phyloP scores from a whole-genome alignment of 225 moss, liverwort and hornwort genomes.

The Bryoerythrophyllum caledonicum region DNA sequence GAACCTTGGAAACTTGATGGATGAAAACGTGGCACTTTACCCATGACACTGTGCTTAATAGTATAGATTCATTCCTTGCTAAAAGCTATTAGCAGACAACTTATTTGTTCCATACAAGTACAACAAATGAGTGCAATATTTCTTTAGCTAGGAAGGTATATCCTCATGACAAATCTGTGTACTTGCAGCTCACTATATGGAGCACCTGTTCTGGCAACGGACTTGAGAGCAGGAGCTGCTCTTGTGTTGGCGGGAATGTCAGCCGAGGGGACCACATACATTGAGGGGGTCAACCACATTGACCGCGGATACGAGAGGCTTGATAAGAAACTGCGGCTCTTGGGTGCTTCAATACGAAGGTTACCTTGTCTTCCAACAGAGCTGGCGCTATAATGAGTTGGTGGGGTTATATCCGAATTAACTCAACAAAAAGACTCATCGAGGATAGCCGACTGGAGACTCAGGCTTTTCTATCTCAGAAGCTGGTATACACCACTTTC shows the following conservation, averaged over 20 bases:
- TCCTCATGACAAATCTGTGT: not conserved
- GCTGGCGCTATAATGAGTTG: slow-evolving; percentile 35
- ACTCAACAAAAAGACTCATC: slow-evolving; percentile 19
- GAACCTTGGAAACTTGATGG: too few species aligned
- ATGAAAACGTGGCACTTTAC: too few species aligned
- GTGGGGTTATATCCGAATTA: not conserved
- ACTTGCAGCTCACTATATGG: slow-evolving; percentile 72
- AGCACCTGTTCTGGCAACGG: slow-evolving; percentile 78
- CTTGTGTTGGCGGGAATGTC: slow-evolving; percentile 94
- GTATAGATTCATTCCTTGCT: not conserved
- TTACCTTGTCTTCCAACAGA: slow-evolving; percentile 66
- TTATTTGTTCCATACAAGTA: not conserved
- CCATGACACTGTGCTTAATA: too few species aligned
- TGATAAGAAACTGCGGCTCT: slow-evolving; percentile 74
- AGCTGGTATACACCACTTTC: slow-evolving; percentile 13
- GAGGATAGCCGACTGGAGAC: slow-evolving; percentile 20
- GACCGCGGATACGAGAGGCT: slow-evolving; percentile 92
- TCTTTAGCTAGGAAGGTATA: not conserved
- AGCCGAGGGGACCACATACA: slow-evolving; percentile 78
- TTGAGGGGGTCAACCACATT: slow-evolving; percentile 82
- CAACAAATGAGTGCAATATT: not conserved
- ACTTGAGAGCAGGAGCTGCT: slow-evolving; percentile 96
- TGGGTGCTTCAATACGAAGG: slow-evolving; percentile 75
- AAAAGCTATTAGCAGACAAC: not conserved
- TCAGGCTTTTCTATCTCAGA: slow-evolving; percentile 1